Evolutionary conservation across 495 filamentous ascomycete genomes (phyloP).

Genomic region (Penicillium antarcticum): DNA sequence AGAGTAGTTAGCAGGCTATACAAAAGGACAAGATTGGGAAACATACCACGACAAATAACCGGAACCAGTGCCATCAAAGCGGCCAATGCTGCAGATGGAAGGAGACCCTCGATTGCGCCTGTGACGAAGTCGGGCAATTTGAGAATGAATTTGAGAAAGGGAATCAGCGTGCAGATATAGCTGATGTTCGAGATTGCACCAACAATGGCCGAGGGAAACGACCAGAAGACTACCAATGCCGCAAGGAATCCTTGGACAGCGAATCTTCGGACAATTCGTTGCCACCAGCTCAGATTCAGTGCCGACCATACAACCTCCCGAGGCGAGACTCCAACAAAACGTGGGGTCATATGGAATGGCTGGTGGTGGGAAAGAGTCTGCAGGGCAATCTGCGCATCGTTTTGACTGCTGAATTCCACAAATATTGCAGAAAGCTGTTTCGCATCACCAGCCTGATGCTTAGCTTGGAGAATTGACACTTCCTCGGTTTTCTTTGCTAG

Average conservation of each 20-base stretch:
- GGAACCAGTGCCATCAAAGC: constrained; percentile 86
- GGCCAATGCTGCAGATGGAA: constrained; percentile 72
- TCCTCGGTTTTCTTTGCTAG: constrained; percentile 68
- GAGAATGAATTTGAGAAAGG: constrained; percentile 67
- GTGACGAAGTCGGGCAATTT: constrained; percentile 66
- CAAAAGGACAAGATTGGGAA: neutral
- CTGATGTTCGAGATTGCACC: constrained; percentile 78
- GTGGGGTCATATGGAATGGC: constrained; percentile 80
- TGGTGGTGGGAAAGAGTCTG: constrained; percentile 82
- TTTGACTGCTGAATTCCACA: constrained; percentile 76
- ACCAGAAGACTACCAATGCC: constrained; percentile 86
- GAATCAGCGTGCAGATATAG: constrained; percentile 56
- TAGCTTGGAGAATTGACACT: constrained; percentile 60
- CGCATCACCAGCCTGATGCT: constrained; percentile 43
- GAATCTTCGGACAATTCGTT: constrained; percentile 66
- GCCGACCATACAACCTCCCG: constrained; percentile 80
- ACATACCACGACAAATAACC: constrained; percentile 71
- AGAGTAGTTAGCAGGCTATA: constrained; percentile 12
- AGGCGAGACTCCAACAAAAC: constrained; percentile 75
- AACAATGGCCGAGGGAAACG: constrained; percentile 79
- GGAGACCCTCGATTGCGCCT: constrained; percentile 74
- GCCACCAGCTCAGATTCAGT: constrained; percentile 79
- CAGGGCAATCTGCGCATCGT: constrained; percentile 75
- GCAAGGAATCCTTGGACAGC: constrained; percentile 64
- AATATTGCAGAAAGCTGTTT: constrained; percentile 67